A percentile compares a stretch with the other conserved stretches of the same genome.
These are phyloP conservation scores for Neurospora sp. DNA, from an alignment of 495 filamentous ascomycete species.

Conservation along the genomic window DNA sequence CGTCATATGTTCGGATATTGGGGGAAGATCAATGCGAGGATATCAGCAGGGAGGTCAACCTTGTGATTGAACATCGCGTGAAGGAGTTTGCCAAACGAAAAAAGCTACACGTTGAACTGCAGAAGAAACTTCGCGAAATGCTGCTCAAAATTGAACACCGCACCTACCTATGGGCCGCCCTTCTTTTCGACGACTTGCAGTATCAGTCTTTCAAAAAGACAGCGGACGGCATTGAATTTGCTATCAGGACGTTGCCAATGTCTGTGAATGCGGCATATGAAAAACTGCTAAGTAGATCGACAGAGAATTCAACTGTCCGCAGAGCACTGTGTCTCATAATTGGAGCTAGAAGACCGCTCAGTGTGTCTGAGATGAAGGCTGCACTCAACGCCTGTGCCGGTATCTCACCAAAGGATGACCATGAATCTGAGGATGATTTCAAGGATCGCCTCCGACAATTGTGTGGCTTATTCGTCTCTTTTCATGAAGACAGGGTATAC, in stretches of 20 bases:
- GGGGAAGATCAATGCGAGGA: constrained; percentile 27
- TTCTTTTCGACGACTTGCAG: constrained; percentile 15
- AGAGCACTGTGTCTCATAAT: constrained; percentile 31
- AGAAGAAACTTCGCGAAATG: constrained; percentile 18
- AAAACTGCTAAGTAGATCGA: constrained; percentile 24
- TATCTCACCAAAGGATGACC: constrained; percentile 17
- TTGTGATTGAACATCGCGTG: constrained; percentile 27
- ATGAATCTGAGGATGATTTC: constrained; percentile 14
- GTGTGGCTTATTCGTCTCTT: background rate
- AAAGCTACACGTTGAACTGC: constrained; percentile 10
- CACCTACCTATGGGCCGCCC: constrained; percentile 30
- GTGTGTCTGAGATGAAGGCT: constrained; percentile 27
- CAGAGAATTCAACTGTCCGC: constrained; percentile 16
- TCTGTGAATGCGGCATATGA: constrained; percentile 34
- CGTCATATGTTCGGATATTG: constrained; percentile 29
- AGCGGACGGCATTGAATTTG: constrained; percentile 10
- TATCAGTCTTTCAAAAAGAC: constrained; percentile 7
- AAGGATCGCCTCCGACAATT: background rate
- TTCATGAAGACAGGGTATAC: fast-evolving
- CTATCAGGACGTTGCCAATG: constrained; percentile 16
- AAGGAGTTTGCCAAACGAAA: constrained; percentile 14
- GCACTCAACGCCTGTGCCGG: constrained; percentile 9
- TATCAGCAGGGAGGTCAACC: constrained; percentile 35
- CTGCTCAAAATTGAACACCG: constrained; percentile 15
- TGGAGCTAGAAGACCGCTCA: constrained; percentile 30